A percentile compares a stretch with the other conserved stretches of the same genome.
Evolutionary conservation across 1,284 basidiomycete species (phyloP).

Genomic region (Sutorius eximius): DNA sequence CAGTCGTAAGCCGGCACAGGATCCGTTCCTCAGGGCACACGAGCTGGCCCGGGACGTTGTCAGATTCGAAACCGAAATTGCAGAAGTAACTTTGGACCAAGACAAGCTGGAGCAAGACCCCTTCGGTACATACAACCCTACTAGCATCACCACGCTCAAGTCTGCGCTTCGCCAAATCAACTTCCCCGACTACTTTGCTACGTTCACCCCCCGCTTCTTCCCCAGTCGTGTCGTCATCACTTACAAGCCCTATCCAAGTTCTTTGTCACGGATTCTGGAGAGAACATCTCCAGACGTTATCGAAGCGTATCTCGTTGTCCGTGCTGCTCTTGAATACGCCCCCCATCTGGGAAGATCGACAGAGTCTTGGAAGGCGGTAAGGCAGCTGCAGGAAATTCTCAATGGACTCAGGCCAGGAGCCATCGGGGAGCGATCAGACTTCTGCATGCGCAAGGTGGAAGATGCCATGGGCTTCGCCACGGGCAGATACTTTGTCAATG

Average conservation of each 20-base stretch:
- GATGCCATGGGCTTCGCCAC: conserved; percentile 69
- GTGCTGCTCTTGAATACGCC: conserved; percentile 66
- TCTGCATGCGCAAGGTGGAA: conserved; percentile 67
- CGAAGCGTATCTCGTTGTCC: conserved; percentile 83
- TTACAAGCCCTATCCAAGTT: conserved; percentile 75
- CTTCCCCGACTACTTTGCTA: conserved; percentile 81
- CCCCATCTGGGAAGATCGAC: conserved; percentile 72
- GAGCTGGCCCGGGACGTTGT: conserved; percentile 76
- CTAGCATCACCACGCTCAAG: conserved; percentile 68
- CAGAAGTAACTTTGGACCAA: conserved; percentile 79
- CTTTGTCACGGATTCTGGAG: conserved; percentile 71
- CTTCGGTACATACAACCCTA: conserved; percentile 87
- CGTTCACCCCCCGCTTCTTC: conserved; percentile 77
- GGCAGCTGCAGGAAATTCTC: conserved; percentile 69
- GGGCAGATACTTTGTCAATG: conserved; percentile 82
- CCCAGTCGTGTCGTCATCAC: conserved; percentile 81
- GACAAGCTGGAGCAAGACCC: conserved; percentile 77
- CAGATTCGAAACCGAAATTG: conserved; percentile 80
- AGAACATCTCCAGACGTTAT: conserved; percentile 71
- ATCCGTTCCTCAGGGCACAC: conserved; percentile 48
- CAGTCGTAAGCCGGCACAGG: conserved; percentile 39
- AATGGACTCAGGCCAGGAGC: conserved; percentile 88
- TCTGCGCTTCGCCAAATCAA: conserved; percentile 74
- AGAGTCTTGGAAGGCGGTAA: conserved; percentile 72
- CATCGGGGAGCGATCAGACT: conserved; percentile 79